These are phyloP conservation scores for Lactarius trivialis DNA, from an alignment of 768 basidiomycete species.

Conservation along the genomic window DNA sequence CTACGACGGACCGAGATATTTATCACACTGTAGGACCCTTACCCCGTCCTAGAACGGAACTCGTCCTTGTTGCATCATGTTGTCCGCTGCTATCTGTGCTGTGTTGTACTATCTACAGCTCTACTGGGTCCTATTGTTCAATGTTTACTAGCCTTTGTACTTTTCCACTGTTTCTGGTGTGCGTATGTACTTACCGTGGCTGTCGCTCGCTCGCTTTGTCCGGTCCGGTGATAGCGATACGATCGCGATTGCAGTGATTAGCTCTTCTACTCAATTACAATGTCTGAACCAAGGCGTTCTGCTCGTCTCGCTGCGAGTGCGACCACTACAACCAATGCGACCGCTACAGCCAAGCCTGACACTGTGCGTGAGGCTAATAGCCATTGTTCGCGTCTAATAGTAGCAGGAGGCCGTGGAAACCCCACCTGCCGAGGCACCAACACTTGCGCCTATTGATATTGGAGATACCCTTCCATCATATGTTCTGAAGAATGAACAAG, in stretches of 20 bases:
- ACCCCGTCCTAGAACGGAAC: constrained; percentile 17
- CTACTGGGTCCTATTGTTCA: constrained; percentile 20
- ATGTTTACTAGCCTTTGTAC: constrained; percentile 16
- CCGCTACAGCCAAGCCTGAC: not conserved
- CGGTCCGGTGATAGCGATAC: constrained; percentile 1
- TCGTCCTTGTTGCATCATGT: constrained; percentile 17
- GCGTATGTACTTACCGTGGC: not conserved
- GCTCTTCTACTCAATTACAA: not conserved
- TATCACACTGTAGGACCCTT: constrained; percentile 19
- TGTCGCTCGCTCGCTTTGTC: not conserved
- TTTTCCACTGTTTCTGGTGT: constrained; percentile 9
- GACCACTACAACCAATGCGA: not conserved
- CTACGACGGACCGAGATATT: constrained; percentile 14
- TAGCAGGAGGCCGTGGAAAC: constrained; percentile 2
- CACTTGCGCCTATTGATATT: constrained; percentile 44
- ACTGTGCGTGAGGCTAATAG: not conserved
- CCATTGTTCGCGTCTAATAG: not conserved
- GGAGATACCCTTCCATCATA: constrained; percentile 73
- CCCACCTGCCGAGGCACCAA: not conserved
- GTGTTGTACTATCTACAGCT: constrained; percentile 22
- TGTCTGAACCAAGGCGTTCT: constrained; percentile 24
- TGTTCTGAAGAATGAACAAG: constrained; percentile 79
- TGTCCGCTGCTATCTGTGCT: constrained; percentile 19
- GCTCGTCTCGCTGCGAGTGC: constrained; percentile 20
- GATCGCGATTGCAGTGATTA: constrained; percentile 10